Percentiles rank a stretch among this genome's conserved stretches.
These are phyloP conservation scores for Agrocybe chaxingu DNA, from an alignment of 768 basidiomycete species.

Conservation along the genomic window DNA sequence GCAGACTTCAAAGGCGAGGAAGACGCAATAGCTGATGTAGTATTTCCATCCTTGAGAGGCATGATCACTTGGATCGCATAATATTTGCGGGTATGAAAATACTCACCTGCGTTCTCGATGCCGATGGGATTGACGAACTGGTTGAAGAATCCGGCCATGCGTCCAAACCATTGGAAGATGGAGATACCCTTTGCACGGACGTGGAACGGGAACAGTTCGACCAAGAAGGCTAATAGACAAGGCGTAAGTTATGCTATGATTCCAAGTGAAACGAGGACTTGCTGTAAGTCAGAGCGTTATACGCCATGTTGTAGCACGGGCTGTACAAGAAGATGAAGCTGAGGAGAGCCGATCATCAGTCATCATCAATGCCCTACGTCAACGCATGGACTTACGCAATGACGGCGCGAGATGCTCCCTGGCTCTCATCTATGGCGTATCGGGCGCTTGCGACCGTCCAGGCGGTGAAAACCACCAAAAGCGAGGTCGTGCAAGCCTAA, in stretches of 20 bases:
- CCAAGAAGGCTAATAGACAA: constrained; percentile 46
- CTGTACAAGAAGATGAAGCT: constrained; percentile 58
- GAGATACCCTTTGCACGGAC: constrained; percentile 60
- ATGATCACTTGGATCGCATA: neutral
- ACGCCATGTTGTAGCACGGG: constrained; percentile 53
- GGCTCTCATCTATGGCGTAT: constrained; percentile 37
- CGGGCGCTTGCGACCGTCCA: constrained; percentile 55
- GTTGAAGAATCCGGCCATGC: constrained; percentile 58
- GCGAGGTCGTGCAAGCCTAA: constrained; percentile 42
- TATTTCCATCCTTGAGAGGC: constrained; percentile 45
- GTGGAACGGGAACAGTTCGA: constrained; percentile 68
- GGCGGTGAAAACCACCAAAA: constrained; percentile 44
- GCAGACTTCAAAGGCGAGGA: constrained; percentile 48
- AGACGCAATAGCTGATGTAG: constrained; percentile 54
- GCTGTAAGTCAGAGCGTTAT: constrained; percentile 58
- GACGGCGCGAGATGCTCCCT: constrained; percentile 45
- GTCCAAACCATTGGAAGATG: constrained; percentile 57
- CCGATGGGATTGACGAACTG: constrained; percentile 67
- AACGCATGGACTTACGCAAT: constrained; percentile 35
- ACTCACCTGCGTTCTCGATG: constrained; percentile 44
- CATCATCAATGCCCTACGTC: neutral
- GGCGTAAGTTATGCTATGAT: neutral
- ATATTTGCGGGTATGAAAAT: neutral
- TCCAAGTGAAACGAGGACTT: constrained; percentile 5
- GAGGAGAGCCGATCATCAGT: neutral